Base-by-base conservation (phyloP, 805 yeast species). In the Sugiyamaella valdiviana region DNA sequence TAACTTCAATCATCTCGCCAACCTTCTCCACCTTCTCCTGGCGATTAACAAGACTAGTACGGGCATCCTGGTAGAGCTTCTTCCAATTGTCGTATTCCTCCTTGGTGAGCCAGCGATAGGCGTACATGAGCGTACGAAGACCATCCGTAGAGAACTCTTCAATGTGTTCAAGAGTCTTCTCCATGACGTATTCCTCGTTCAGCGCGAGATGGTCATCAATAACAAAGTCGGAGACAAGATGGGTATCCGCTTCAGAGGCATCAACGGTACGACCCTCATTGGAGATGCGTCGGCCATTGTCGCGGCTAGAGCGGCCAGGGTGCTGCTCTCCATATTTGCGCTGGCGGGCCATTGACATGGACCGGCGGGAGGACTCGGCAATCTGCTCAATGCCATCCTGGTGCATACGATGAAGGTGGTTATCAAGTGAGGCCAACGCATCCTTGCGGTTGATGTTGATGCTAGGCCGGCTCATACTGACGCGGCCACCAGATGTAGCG, bases 81-180 rank as follows among this genome's bases (percentile, higher is more conserved):
- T 77, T 73, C 96, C 98, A 93, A 6, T 58, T 58, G 4, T 72
- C 72, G 63, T 85, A 91, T 40, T 77, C 83, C 0, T 64, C 63
- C 17, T 70, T 66, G 40, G 76, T 75, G 14, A 93, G 57, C 82
- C 91, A 85, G 57, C 77, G 79, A 68, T 78, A 88, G 2, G 89
- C 82, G 63, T 89, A 93, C 53, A 93, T 63, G 55, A 93, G 74
- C 0, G 99, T 93, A 61, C 99, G 77, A 50, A 93, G 71, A 1
- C 99, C 99, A 54, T 91, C 97, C 0, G 95, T 84, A 0, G 97
- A 89, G 65, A 90, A 93, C 51, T 87, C 95, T 57, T 93, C 98
- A 51, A 93, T 78, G 54, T 95, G 96, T 57, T 87, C 85, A 48
- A 95, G 70, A 0, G 98, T 91, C 54, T 78, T 80, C 62, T 89